Evolutionary conservation across 2,329 filamentous ascomycete species (phyloP).

Genomic region (Thelonectria discophora): DNA sequence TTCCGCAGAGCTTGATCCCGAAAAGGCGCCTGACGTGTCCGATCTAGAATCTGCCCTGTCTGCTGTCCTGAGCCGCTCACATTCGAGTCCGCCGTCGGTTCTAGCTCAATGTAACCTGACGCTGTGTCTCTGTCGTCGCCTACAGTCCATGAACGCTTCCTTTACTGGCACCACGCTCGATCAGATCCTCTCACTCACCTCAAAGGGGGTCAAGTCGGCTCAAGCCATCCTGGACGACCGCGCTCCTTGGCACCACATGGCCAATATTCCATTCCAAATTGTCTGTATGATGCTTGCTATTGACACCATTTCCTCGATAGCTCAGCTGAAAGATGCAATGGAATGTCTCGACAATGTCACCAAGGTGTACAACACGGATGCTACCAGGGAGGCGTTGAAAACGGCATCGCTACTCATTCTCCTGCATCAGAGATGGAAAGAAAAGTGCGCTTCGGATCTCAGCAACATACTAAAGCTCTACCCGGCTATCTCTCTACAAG

Average conservation of each 20-base stretch:
- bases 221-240: conserved; percentile 54
- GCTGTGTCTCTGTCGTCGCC: conserved; percentile 63
- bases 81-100: conserved; percentile 54
- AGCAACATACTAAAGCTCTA: conserved; percentile 50
- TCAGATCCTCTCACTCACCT: conserved; percentile 56
- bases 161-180: conserved; percentile 55
- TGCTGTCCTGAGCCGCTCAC: conserved; percentile 51
- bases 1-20: conserved; percentile 63
- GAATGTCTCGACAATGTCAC: conserved; percentile 53
- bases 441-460: conserved; percentile 52
- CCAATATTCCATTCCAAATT: conserved; percentile 67
- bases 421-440: conserved; percentile 60
- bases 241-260: conserved; percentile 67
- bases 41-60: conserved; percentile 55
- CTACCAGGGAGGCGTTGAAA: conserved; percentile 62
- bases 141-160: conserved; percentile 59
- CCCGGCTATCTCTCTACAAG: conserved; percentile 34
- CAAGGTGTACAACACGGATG: conserved; percentile 54
- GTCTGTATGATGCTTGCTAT: conserved; percentile 65
- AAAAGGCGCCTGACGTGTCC: conserved; percentile 50
- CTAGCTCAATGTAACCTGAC: conserved; percentile 64
- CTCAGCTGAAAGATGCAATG: conserved; percentile 61
- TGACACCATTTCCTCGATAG: conserved; percentile 59
- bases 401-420: conserved; percentile 63
- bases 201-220: conserved; percentile 57